Evolutionary conservation across 176 grass and related monocot species (phyloP).

Genomic region (Musa troglodytarum): DNA sequence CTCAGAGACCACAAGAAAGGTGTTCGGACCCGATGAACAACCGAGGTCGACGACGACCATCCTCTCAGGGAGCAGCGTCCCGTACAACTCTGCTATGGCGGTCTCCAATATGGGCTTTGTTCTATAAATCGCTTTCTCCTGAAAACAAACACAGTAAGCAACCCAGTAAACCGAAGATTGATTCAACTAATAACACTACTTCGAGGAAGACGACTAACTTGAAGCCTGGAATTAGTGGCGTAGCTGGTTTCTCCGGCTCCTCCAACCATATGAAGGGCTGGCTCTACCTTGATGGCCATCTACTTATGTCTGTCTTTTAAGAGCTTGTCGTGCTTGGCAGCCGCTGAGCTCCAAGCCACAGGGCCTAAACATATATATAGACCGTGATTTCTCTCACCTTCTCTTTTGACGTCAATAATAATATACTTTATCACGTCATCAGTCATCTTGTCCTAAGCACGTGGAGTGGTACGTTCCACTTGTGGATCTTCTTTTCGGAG

Average conservation of each 20-base stretch:
- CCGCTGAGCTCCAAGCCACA: too few species aligned
- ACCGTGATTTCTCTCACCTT: too few species aligned
- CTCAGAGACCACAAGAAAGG: constrained; percentile 22
- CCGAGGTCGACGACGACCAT: constrained; percentile 40
- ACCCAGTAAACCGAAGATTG: too few species aligned
- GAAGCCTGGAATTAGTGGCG: constrained; percentile 25
- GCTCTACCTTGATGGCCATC: background rate
- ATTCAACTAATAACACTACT: too few species aligned
- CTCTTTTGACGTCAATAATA: too few species aligned
- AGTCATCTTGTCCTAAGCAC: too few species aligned
- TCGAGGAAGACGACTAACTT: background rate
- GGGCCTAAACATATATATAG: too few species aligned
- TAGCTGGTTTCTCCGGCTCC: constrained; percentile 24
- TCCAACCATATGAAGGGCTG: constrained; percentile 16
- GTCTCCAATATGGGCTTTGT: constrained; percentile 19
- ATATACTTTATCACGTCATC: too few species aligned
- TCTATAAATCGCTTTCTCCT: constrained; percentile 33
- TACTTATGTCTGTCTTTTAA: too few species aligned
- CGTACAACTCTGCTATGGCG: constrained; percentile 14
- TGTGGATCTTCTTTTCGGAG: too few species aligned
- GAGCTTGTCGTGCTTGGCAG: too few species aligned
- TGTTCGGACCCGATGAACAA: constrained; percentile 39
- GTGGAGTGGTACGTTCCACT: too few species aligned
- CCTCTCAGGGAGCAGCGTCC: background rate
- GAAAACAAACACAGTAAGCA: background rate